Conservation (phyloP, 306 rosid genomes). For the Fagus crenata region DNA sequence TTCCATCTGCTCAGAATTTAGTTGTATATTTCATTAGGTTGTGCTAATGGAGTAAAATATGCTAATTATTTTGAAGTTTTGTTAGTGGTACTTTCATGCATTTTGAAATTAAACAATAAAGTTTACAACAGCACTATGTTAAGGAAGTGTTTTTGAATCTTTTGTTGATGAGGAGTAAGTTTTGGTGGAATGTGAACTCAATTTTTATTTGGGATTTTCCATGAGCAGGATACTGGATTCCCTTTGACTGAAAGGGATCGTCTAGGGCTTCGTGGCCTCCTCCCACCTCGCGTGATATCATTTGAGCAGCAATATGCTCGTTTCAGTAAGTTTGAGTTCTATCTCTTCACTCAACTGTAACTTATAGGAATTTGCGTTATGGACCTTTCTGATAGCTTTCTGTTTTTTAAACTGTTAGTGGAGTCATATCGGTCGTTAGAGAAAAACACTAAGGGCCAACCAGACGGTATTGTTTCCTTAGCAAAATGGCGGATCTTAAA, state of each 20-base stretch:
- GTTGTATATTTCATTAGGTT: not conserved
- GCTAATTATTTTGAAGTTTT: not conserved
- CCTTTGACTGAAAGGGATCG: conserved; percentile 94
- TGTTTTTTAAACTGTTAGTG: conserved; percentile 52
- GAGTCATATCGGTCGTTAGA: conserved; percentile 88
- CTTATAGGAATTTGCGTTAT: not conserved
- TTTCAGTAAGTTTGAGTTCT: conserved; percentile 61
- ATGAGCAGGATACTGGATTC: conserved; percentile 93
- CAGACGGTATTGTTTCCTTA: conserved; percentile 63
- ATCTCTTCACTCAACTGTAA: conserved; percentile 8
- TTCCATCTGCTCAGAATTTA: not conserved
- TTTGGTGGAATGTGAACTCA: not conserved
- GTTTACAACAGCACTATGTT: not conserved
- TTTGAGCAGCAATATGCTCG: conserved; percentile 97
- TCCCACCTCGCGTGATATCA: conserved; percentile 95
- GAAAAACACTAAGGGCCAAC: conserved; percentile 81
- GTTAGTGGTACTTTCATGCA: not conserved
- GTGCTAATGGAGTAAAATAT: not conserved
- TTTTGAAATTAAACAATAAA: conserved; percentile 1
- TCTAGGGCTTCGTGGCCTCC: conserved; percentile 95
- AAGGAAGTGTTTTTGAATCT: not conserved
- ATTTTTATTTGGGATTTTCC: not conserved
- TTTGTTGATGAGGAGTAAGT: not conserved
- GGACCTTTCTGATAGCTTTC: conserved; percentile 5
- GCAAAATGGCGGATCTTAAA: conserved; percentile 99